Evolutionary conservation across 495 filamentous ascomycete genomes (phyloP).

Genomic region (Xylaria telfairii): DNA sequence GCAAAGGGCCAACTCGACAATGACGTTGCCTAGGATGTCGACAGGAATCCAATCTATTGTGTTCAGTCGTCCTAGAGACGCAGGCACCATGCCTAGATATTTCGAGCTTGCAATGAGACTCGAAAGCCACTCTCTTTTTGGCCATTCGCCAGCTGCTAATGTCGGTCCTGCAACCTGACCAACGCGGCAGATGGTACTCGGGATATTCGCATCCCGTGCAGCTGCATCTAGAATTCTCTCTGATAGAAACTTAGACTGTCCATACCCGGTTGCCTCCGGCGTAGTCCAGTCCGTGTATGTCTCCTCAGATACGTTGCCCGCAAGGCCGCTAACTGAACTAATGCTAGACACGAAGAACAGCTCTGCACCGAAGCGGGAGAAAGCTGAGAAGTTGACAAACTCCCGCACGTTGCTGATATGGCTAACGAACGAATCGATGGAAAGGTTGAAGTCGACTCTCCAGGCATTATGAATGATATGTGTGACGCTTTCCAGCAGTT

Average conservation of each 20-base stretch:
- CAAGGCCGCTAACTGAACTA: background rate
- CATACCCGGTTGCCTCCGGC: constrained; percentile 53
- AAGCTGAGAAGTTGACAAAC: constrained; percentile 46
- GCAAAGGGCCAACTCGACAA: constrained; percentile 40
- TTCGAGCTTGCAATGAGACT: constrained; percentile 48
- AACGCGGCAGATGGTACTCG: constrained; percentile 51
- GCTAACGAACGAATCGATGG: constrained; percentile 45
- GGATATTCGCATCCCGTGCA: constrained; percentile 37
- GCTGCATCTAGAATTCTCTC: constrained; percentile 55
- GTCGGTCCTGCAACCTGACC: constrained; percentile 61
- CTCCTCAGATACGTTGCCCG: constrained; percentile 47
- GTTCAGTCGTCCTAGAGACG: constrained; percentile 44
- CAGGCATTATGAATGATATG: constrained; percentile 56
- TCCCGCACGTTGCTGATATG: constrained; percentile 44
- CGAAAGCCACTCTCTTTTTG: constrained; percentile 63
- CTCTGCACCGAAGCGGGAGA: constrained; percentile 34
- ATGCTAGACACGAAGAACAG: constrained; percentile 53
- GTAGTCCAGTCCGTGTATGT: constrained; percentile 42
- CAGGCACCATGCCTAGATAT: constrained; percentile 46
- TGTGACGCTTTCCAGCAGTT: constrained; percentile 25
- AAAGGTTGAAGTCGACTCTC: constrained; percentile 56
- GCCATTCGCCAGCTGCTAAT: constrained; percentile 51
- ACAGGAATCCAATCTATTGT: constrained; percentile 60
- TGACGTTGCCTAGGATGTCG: constrained; percentile 43
- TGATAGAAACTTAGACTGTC: constrained; percentile 57